Conservation (phyloP, 352 stramenopile genomes). For the Phytophthora ramorum region DNA sequence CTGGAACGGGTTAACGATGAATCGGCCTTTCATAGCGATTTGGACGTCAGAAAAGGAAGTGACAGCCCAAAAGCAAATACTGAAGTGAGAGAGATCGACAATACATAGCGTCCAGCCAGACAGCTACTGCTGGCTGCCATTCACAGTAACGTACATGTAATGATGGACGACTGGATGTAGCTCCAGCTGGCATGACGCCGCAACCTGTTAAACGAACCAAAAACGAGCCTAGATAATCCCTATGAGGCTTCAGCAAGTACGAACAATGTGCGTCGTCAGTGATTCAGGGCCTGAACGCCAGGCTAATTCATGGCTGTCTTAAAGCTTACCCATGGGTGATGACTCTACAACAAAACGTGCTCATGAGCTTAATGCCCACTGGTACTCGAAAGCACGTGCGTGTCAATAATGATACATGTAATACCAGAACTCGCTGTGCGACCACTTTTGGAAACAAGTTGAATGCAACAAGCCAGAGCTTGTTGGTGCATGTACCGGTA, state of each 20-base stretch:
- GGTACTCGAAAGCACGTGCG: neutral
- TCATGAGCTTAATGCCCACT: neutral
- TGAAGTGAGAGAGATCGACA: conserved; percentile 6
- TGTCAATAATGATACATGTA: too few species aligned
- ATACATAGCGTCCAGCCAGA: too few species aligned
- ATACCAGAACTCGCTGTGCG: neutral
- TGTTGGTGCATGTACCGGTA: neutral
- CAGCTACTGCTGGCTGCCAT: neutral
- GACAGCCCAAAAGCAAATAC: conserved; percentile 7
- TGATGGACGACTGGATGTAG: conserved; percentile 18
- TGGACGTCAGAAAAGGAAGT: neutral
- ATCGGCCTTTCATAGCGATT: conserved; percentile 31
- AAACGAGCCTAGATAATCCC: conserved; percentile 14
- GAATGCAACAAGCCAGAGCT: neutral
- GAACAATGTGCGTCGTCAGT: neutral
- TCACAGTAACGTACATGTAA: neutral
- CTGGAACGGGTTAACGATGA: conserved; percentile 37
- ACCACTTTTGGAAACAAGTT: neutral
- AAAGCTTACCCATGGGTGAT: too few species aligned
- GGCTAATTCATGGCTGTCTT: too few species aligned
- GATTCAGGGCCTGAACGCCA: too few species aligned
- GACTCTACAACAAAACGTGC: neutral
- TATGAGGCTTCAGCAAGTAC: conserved; percentile 1
- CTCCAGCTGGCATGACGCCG: conserved; percentile 17
- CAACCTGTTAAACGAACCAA: conserved; percentile 26